These are phyloP conservation scores for Nasturtium officinale DNA, from an alignment of 345 rosid genomes.

Conservation along the genomic window DNA sequence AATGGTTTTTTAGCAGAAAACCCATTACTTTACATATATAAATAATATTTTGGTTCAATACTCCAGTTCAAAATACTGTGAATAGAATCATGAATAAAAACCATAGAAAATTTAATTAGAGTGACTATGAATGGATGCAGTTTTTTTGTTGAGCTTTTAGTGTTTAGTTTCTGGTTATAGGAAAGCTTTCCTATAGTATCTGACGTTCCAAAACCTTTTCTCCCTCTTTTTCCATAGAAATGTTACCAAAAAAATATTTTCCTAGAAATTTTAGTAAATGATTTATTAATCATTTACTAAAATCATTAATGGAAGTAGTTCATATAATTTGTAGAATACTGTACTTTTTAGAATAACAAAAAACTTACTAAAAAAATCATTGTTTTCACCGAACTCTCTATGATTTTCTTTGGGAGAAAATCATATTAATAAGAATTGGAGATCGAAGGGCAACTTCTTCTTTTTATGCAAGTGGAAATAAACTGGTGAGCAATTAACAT, in stretches of 20 bases:
- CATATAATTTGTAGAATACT: slow-evolving; percentile 1
- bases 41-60: too few species aligned
- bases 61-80: not conserved
- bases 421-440: not conserved
- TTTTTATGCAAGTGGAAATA: slow-evolving; percentile 13
- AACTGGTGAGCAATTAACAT: slow-evolving; percentile 32
- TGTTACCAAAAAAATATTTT: not conserved
- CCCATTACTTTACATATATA: too few species aligned
- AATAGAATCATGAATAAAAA: not conserved
- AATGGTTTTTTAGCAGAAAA: too few species aligned
- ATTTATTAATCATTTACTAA: too few species aligned
- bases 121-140: not conserved
- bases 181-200: too few species aligned
- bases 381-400: not conserved
- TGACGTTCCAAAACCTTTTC: too few species aligned
- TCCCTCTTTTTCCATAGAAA: too few species aligned
- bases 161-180: too few species aligned
- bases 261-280: too few species aligned
- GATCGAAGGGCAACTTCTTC: not conserved
- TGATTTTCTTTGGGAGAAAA: not conserved
- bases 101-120: not conserved
- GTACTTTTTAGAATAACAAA: not conserved
- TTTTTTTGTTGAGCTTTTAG: too few species aligned
- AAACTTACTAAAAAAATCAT: not conserved
- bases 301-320: slow-evolving; percentile 12